Base-by-base conservation (phyloP, 2,329 filamentous ascomycete species). In the Bipolaris gigantea region DNA sequence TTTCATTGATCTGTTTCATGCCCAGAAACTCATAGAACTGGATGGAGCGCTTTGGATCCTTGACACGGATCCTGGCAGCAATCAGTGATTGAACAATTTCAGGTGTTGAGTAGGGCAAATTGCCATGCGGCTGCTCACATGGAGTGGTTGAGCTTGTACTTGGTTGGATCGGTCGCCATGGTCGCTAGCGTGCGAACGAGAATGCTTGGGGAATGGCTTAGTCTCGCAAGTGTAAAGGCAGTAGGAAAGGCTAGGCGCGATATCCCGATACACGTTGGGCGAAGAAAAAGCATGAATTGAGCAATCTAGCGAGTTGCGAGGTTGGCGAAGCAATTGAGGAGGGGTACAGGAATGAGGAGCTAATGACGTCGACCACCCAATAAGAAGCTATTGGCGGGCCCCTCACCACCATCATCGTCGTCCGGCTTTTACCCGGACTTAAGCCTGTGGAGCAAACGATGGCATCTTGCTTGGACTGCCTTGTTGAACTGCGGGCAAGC, bases 21-120 rank as follows among this genome's bases (percentile, higher is more conserved):
- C 94, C 94, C 16, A 99, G 84, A 75, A 91, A 89, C 73, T 96
- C 88, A 77, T 97, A 99, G 77, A 96, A 99, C 64, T 93, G 89
- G 76, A 97, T 86, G 84, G 72, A 71, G 34, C 82, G 85, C 77
- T 92, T 88, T 10, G 93, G 93, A 78, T 99, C 92, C 77, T 97
- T 97, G 72, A 97, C 89, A 75, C 93, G 89, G 73, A 96, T 62
- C 59, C 59, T 65, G 42, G 10, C 41, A 42, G 19, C 2, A 27
- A 19, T 67, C 23, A 64, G 56, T 2, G 4, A 36, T 25, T 34
- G 36, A 35, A 56, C 55, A 61, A 50, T 59, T 25, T 18, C 15
- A 18, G 4, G 33, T 30, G 10, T n/a, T 16, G 43, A 40, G 11
- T 23, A 18, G 33, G 43, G 47, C 21, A 21, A 35, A 53, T 36